A percentile compares a stretch with the other conserved stretches of the same genome.
Evolutionary conservation across 345 rosid species (phyloP).

Genomic region (rapeseed (Brassica napus)): Da-Ae NC_063449.1:4861001-4861500

Average conservation of each 20-base stretch:
- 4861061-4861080: not conserved
- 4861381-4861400: not conserved
- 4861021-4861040: slow-evolving; percentile 60
- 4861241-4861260: not conserved
- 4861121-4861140: slow-evolving; percentile 4
- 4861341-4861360: slow-evolving; percentile 36
- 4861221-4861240: not conserved
- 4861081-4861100: slow-evolving; percentile 8
- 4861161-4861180: slow-evolving; percentile 19
- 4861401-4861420: not conserved
- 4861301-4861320: not conserved
- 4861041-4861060: not conserved
- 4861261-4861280: slow-evolving; percentile 33
- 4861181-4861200: not conserved
- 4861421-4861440: not conserved
- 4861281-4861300: slow-evolving; percentile 30
- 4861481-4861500: not conserved
- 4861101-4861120: not conserved
- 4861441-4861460: not conserved
- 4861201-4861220: not conserved
- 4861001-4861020: slow-evolving; percentile 57
- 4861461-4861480: not conserved
- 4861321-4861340: not conserved
- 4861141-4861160: slow-evolving; percentile 6
- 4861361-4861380: slow-evolving; percentile 26